phyloP scores from a whole-genome alignment of 495 filamentous ascomycete genomes.

The Aspergillus funiculosus region DNA sequence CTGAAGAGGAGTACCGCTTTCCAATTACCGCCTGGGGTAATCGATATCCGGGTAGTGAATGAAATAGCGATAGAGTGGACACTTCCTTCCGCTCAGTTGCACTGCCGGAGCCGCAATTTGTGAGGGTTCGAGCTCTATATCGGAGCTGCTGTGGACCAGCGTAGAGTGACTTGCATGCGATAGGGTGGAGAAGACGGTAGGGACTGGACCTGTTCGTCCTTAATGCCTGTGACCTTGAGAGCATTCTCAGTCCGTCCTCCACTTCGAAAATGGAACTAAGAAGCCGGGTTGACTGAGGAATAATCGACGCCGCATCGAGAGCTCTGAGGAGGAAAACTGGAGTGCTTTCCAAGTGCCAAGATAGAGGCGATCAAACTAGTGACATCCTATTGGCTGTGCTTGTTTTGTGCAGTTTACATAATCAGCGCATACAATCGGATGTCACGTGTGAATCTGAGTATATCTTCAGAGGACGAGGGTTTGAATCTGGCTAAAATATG shows the following conservation, averaged over 20 bases:
- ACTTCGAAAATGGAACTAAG: constrained; percentile 4
- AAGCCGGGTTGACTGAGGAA: constrained; percentile 8
- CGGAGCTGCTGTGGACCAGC: constrained; percentile 26
- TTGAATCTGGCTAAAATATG: too few species aligned
- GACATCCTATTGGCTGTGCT: constrained; percentile 28
- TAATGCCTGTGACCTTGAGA: constrained; percentile 30
- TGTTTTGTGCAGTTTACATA: constrained; percentile 14
- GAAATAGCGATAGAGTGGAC: constrained; percentile 1
- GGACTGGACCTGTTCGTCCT: constrained; percentile 27
- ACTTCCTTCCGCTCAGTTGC: constrained; percentile 12
- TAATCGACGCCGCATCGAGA: constrained; percentile 20
- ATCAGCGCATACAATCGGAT: constrained; percentile 9
- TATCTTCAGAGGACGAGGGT: too few species aligned
- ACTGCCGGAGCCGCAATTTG: constrained; percentile 17
- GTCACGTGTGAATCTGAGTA: too few species aligned
- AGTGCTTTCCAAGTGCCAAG: too few species aligned
- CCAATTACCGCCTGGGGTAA: constrained; percentile 8
- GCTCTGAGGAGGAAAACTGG: constrained; percentile 26
- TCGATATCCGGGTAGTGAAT: background rate
- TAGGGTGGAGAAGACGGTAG: constrained; percentile 23
- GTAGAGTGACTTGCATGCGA: constrained; percentile 15
- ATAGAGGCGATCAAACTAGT: constrained; percentile 24
- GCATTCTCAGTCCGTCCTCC: constrained; percentile 27
- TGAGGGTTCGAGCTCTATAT: constrained; percentile 23
- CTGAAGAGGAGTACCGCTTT: constrained; percentile 26